Conservation (phyloP, 176 grass and related monocot genomes). For the Cocos nucifera region DNA sequence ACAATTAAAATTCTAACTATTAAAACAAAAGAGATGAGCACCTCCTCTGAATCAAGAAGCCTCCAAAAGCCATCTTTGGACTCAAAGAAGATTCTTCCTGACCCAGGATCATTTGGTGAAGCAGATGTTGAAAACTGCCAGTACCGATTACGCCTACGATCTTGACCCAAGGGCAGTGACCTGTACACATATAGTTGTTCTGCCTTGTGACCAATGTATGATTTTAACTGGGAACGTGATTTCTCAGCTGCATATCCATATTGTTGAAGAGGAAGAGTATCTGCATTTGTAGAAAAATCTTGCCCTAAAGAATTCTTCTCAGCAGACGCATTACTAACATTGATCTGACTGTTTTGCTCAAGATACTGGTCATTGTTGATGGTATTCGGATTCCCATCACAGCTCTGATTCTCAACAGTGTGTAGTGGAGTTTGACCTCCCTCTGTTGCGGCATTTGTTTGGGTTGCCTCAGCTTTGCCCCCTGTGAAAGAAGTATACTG, state of each 20-base stretch:
- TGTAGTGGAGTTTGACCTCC: conserved; percentile 20
- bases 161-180: conserved; percentile 85
- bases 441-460: conserved; percentile 40
- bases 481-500: conserved; percentile 34
- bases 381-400: conserved; percentile 28
- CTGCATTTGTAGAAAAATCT: conserved; percentile 34
- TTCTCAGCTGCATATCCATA: conserved; percentile 67
- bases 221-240: conserved; percentile 75
- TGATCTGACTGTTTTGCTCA: conserved; percentile 35
- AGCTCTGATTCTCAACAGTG: conserved; percentile 28
- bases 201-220: conserved; percentile 69
- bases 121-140: conserved; percentile 85
- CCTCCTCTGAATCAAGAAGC: conserved; percentile 83
- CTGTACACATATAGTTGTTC: conserved; percentile 85
- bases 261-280: conserved; percentile 48
- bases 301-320: conserved; percentile 42
- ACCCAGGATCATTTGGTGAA: conserved; percentile 83
- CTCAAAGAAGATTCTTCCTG: conserved; percentile 90
- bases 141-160: conserved; percentile 80
- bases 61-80: conserved; percentile 73
- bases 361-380: conserved; percentile 28
- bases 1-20: too few relatives aligned
- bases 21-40: conserved; percentile 27
- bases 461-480: conserved; percentile 29
- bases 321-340: conserved; percentile 24